Evolutionary conservation across 2,329 filamentous ascomycete genomes (phyloP).

Genomic region (Alternaria sp.): DNA sequence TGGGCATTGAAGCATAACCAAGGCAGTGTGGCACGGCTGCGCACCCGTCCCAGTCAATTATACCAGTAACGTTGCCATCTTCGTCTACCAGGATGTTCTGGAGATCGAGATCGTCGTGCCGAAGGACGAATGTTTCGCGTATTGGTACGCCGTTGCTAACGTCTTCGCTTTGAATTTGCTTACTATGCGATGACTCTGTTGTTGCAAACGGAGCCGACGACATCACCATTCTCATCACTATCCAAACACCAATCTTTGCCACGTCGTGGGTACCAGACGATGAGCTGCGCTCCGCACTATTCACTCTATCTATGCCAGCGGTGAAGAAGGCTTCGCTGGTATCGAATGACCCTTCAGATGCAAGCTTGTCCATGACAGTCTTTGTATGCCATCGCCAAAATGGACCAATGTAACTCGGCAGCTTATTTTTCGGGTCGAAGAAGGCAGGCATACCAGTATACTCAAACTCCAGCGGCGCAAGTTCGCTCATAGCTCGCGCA

Average conservation of each 20-base stretch:
- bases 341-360: conserved; percentile 1
- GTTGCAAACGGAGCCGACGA: neutral
- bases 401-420: neutral
- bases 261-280: neutral
- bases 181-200: neutral
- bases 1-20: conserved; percentile 20
- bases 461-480: conserved; percentile 19
- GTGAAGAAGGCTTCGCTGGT: conserved; percentile 5
- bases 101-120: conserved; percentile 33
- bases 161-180: neutral
- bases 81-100: conserved; percentile 35
- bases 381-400: conserved; percentile 7
- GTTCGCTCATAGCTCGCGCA: conserved; percentile 15
- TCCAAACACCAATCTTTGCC: neutral
- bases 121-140: conserved; percentile 27
- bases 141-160: neutral
- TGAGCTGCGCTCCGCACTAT: neutral
- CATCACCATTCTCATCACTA: conserved; percentile 3
- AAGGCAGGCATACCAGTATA: conserved; percentile 20
- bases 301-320: conserved; percentile 10
- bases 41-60: conserved; percentile 34
- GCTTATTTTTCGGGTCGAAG: neutral
- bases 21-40: conserved; percentile 21
- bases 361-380: neutral
- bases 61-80: conserved; percentile 27